Evolutionary conservation across 495 filamentous ascomycete species (phyloP), one percentile per base, ranked within the genome.

Genomic region (Podospora pseudoanserina): DNA sequence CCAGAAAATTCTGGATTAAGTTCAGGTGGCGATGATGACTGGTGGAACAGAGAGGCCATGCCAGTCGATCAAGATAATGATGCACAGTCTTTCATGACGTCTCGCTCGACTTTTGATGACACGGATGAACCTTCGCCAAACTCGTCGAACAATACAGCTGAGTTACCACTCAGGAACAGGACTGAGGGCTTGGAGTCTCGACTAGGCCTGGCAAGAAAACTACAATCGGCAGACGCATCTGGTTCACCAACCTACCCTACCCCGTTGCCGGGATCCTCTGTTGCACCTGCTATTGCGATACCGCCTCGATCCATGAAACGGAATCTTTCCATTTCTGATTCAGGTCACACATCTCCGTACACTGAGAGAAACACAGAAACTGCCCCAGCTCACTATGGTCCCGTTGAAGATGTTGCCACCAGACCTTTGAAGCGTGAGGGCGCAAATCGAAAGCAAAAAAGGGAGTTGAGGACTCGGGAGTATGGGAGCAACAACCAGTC

Each of bases 11-110:
- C 3, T 69, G 28, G 71, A 1, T 3, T 65, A 18, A 28, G 34
- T 20, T 4, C 60, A 69, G 2, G 65, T 70, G 60, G 15, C 13
- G 67, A 70, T n/a, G 77, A 78, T 27, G 76, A 80, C 19, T 68
- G 68, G 15, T 80, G 79, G 79, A 81, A 75, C 39, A 75, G 75
- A 20, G 76, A 73, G 23, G 76, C 75, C 9, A 32, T 77, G 30
- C 71, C 78, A 2, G 67, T 77, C 61, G 78, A 79, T n/a, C 65
- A 78, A 23, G 80, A 79, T 30, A 67, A 72, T 39, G 79, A 80
- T 18, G 64, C 72, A 5, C 72, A 78, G 23, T 69, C 76, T 7
- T 74, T 72, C 39, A 68, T 70, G 7, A 72, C 70, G 18, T 70
- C 68, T 2, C 53, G 73, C 44, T 72, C 66, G 15, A 65, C 70